A percentile compares a stretch with the other conserved stretches of the same genome.
Evolutionary conservation across 768 basidiomycete species (phyloP).

Genomic region (Leucocoprinus leucothites): DNA sequence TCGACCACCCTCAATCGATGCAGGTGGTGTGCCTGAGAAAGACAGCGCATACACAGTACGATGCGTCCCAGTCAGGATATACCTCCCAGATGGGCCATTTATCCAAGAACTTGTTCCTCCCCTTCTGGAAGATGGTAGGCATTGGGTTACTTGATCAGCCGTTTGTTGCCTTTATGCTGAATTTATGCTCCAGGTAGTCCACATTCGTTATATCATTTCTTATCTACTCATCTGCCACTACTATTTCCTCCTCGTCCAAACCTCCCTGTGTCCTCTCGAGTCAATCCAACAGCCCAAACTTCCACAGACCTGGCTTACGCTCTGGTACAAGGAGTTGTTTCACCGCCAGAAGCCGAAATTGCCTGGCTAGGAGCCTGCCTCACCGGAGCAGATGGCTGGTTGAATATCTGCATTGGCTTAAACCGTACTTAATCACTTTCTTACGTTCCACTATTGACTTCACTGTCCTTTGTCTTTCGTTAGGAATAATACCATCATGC

Average conservation of each 20-base stretch:
- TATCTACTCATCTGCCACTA: conserved; percentile 74
- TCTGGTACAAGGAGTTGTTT: conserved; percentile 78
- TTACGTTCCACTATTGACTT: no score
- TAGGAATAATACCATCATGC: no score
- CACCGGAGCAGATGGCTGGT: conserved; percentile 94
- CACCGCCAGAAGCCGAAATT: conserved; percentile 85
- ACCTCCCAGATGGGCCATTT: conserved; percentile 87
- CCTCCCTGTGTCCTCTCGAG: conserved; percentile 39
- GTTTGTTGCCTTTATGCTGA: conserved; percentile 3
- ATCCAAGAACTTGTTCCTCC: conserved; percentile 89
- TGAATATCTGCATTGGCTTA: conserved; percentile 78
- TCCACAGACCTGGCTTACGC: conserved; percentile 64
- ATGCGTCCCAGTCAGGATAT: conserved; percentile 85
- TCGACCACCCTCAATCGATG: conserved; percentile 65
- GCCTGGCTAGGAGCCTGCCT: conserved; percentile 94
- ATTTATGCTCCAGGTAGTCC: conserved; percentile 48
- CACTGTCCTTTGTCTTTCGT: no score
- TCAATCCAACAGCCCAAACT: conserved; percentile 33
- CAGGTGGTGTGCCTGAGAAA: conserved; percentile 50
- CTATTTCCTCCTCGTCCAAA: conserved; percentile 63
- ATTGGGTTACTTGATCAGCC: background rate
- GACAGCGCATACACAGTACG: conserved; percentile 88
- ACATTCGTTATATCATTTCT: conserved; percentile 65
- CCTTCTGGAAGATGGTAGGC: conserved; percentile 69
- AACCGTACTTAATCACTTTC: conserved; percentile 7